phyloP scores from a whole-genome alignment of 192 early-diverging fungal genomes.

The Coemansia sp. region DNA sequence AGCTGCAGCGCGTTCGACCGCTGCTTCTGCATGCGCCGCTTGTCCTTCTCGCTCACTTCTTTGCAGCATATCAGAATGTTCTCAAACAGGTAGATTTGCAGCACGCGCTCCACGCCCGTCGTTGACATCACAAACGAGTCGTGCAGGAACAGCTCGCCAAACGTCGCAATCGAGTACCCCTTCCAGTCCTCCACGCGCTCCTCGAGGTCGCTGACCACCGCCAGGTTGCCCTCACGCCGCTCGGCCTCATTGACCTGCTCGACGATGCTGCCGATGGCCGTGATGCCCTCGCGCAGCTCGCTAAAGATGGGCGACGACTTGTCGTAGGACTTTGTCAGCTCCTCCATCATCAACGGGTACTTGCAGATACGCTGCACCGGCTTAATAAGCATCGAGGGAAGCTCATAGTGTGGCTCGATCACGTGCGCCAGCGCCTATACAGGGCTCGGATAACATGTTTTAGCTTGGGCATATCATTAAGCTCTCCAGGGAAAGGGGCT shows the following conservation, averaged over 20 bases:
- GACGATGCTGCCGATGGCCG: constrained; percentile 80
- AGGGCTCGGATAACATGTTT: constrained; percentile 8
- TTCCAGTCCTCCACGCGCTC: constrained; percentile 91
- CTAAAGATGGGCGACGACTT: constrained; percentile 57
- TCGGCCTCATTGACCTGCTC: constrained; percentile 89
- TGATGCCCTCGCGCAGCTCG: constrained; percentile 72
- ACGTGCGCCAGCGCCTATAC: constrained; percentile 59
- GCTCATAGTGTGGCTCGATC: constrained; percentile 81
- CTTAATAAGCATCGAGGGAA: constrained; percentile 93
- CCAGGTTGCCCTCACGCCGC: constrained; percentile 84
- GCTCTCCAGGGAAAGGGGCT: not conserved
- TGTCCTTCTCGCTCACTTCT: constrained; percentile 71
- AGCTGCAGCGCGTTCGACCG: constrained; percentile 62
- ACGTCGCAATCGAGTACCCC: constrained; percentile 70
- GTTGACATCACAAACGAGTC: constrained; percentile 86
- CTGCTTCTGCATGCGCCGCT: constrained; percentile 55
- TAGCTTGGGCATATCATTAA: too few relatives aligned
- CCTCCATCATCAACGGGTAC: constrained; percentile 81
- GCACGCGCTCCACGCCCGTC: constrained; percentile 75
- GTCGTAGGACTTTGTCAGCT: constrained; percentile 66
- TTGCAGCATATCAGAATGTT: constrained; percentile 91
- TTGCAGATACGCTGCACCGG: constrained; percentile 98
- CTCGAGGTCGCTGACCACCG: constrained; percentile 76
- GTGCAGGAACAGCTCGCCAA: constrained; percentile 79
- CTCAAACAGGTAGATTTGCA: constrained; percentile 91